Base-by-base conservation (phyloP, 108 stramenopile genomes). In the Heterococcus sp. region DNA sequence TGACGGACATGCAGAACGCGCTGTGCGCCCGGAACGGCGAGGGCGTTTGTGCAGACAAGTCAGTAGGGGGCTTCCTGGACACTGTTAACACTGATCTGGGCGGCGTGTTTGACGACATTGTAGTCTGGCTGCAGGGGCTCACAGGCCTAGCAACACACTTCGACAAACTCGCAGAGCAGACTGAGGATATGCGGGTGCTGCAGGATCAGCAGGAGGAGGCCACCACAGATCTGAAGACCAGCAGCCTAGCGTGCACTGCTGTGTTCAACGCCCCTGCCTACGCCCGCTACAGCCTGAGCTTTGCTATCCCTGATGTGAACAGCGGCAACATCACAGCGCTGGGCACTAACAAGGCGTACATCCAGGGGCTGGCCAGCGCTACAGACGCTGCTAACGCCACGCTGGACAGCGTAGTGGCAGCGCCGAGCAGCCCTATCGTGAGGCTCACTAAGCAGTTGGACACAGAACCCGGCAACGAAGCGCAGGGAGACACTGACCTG, bases 11-110 rank as follows among this genome's bases (percentile, higher is more conserved):
- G 28, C 79, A 80, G 72, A 26, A 40, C 0, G 79, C 79, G 1
- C 69, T 80, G 2, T 80, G 79, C 70, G 37, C 27, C 29, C 11
- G 27, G 31, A 14, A 27, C 5, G 14, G 2, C 74, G 39, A 4
- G 38, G 58, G 66, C 72, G 35, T 39, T 0, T 80, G 78, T 33
- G 36, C 63, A 38, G 11, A 30, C 8, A 38, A 72, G 29, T 64
- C 46, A 32, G 63, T 80, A 5, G 78, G 78, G 0, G 35, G 67
- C 3, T 80, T 69, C 37, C 28, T 80, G 64, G 31, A 39, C 46
- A 21, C 46, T 8, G 46, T 58, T 8, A 8, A 58, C 14, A 58
- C 46, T 8, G 21, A 8, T 21, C 8, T 58, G 46, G 46, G 8
- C 14, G 46, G 46, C 46, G 21, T 21, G 46, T 58, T 58, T 21